Percentiles rank a stretch among this genome's conserved stretches.
Evolutionary conservation across 768 basidiomycete species (phyloP).

Genomic region (Fistulinella prunicolor): DNA sequence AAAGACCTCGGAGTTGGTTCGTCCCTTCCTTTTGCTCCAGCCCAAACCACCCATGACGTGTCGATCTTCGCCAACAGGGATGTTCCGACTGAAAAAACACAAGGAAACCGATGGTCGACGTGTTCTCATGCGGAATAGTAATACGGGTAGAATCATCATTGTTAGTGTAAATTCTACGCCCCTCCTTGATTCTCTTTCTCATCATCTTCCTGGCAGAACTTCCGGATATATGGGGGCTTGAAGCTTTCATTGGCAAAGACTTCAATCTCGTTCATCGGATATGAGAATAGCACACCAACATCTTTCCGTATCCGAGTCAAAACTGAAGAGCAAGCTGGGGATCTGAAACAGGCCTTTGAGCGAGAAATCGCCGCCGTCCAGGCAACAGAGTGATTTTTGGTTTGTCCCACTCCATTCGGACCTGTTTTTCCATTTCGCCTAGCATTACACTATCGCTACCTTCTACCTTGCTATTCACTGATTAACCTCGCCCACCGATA

Average conservation of each 20-base stretch:
- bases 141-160: slow-evolving; percentile 70
- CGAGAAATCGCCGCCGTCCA: slow-evolving; percentile 55
- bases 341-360: slow-evolving; percentile 58
- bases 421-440: slow-evolving; percentile 10
- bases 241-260: slow-evolving; percentile 53
- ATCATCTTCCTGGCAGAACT: slow-evolving; percentile 53
- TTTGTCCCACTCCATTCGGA: neutral
- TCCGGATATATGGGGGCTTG: slow-evolving; percentile 59
- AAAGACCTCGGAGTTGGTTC: slow-evolving; percentile 64
- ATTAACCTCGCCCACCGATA: neutral
- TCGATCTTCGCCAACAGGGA: slow-evolving; percentile 40
- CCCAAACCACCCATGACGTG: neutral
- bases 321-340: slow-evolving; percentile 54
- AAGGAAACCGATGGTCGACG: slow-evolving; percentile 58
- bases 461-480: slow-evolving; percentile 11
- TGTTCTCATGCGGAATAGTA: slow-evolving; percentile 67
- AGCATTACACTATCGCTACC: slow-evolving; percentile 28
- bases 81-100: slow-evolving; percentile 71
- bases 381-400: slow-evolving; percentile 8
- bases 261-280: slow-evolving; percentile 63
- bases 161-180: slow-evolving; percentile 41
- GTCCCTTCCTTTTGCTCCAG: slow-evolving; percentile 22
- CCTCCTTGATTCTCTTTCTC: neutral
- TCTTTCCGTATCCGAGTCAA: slow-evolving; percentile 63
- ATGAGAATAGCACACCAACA: slow-evolving; percentile 52